A percentile compares a stretch with the other conserved stretches of the same genome.
Conservation (phyloP, 495 filamentous ascomycete species). For the Viridothelium virens region DNA sequence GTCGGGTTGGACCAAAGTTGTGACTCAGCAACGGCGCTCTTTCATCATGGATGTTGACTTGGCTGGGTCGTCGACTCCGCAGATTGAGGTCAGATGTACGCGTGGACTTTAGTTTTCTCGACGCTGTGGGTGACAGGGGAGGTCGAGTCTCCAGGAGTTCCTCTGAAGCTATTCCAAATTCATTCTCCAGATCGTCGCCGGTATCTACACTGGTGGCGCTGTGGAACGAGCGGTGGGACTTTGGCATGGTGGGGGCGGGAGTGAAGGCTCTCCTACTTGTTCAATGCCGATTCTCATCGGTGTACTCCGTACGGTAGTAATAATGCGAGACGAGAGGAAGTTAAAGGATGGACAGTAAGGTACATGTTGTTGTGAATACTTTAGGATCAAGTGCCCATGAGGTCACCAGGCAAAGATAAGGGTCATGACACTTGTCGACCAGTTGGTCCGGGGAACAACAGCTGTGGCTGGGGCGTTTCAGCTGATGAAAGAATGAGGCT, state of each 20-base stretch:
- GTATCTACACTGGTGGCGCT: background rate
- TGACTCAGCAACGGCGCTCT: constrained; percentile 25
- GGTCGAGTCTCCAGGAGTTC: background rate
- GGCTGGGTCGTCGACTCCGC: constrained; percentile 19
- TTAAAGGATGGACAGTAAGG: background rate
- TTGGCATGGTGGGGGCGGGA: background rate
- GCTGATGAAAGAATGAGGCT: background rate
- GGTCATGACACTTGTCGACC: constrained; percentile 4
- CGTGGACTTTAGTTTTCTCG: constrained; percentile 19
- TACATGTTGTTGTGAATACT: background rate
- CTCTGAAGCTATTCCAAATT: background rate
- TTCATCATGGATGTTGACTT: constrained; percentile 24
- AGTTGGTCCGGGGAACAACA: background rate
- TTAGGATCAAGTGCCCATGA: constrained; percentile 1
- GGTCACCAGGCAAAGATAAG: background rate
- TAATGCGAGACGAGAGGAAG: background rate
- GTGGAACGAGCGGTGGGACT: background rate
- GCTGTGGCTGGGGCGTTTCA: background rate
- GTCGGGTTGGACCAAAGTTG: constrained; percentile 16
- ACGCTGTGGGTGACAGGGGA: constrained; percentile 22
- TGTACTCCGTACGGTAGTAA: background rate
- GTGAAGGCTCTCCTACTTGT: background rate
- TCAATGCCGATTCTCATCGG: background rate
- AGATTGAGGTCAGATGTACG: constrained; percentile 31
- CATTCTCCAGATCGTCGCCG: background rate